Percentiles rank a stretch among this genome's conserved stretches.
These are phyloP conservation scores for Nemania sp. DNA, from an alignment of 2,329 filamentous ascomycete species.

Conservation along the genomic window DNA sequence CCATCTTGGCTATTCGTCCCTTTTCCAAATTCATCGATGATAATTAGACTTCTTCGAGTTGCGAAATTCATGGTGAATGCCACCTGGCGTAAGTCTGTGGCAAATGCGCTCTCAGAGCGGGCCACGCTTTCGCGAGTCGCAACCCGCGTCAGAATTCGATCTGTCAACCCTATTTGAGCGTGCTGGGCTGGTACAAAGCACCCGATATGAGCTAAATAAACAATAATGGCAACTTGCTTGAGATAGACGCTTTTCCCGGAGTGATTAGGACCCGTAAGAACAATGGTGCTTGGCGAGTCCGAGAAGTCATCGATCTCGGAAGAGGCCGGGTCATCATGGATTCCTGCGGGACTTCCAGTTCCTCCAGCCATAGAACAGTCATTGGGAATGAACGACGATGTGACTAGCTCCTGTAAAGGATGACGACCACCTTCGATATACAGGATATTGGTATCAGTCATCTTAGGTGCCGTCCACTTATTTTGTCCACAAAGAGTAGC, in stretches of 20 bases:
- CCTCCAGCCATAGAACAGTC: slow-evolving; percentile 72
- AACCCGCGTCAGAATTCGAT: slow-evolving; percentile 88
- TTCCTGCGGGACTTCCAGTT: slow-evolving; percentile 36
- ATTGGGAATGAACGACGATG: slow-evolving; percentile 82
- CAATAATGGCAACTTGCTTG: slow-evolving; percentile 88
- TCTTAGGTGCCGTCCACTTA: slow-evolving; percentile 67
- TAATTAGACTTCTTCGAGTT: slow-evolving; percentile 74
- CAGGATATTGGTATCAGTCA: slow-evolving; percentile 72
- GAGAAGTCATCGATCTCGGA: slow-evolving; percentile 17
- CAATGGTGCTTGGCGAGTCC: slow-evolving; percentile 65
- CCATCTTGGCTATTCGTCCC: slow-evolving; percentile 63
- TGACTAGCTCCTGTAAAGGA: slow-evolving; percentile 81
- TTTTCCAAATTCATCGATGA: slow-evolving; percentile 91
- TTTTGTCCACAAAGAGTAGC: slow-evolving; percentile 76
- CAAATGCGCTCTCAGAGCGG: slow-evolving; percentile 63
- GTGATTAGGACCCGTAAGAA: slow-evolving; percentile 92
- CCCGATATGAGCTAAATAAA: slow-evolving; percentile 90
- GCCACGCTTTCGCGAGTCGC: slow-evolving; percentile 69
- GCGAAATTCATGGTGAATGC: slow-evolving; percentile 74
- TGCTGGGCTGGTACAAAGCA: slow-evolving; percentile 83
- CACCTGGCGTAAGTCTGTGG: slow-evolving; percentile 85
- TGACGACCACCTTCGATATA: slow-evolving; percentile 80
- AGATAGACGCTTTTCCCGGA: slow-evolving; percentile 96
- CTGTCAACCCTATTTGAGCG: slow-evolving; percentile 82
- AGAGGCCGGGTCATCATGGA: slow-evolving; percentile 2